Percentiles rank a stretch among this genome's conserved stretches.
Conservation (phyloP, 768 basidiomycete species). For the Serpula lacrymans region DNA sequence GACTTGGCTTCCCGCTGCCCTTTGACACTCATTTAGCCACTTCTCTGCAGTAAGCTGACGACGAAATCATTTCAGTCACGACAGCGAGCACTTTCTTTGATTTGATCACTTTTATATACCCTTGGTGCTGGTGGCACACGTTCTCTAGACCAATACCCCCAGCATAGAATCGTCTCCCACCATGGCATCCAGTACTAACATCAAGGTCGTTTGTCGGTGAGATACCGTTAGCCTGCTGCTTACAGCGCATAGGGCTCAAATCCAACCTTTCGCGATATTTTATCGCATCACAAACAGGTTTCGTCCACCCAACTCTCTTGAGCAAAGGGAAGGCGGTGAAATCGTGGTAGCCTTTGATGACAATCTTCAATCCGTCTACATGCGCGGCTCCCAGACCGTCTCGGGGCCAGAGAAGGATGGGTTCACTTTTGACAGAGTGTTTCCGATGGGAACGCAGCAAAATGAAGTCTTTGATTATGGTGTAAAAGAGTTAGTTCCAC, state of each 20-base stretch:
- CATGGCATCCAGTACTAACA: conserved; percentile 79
- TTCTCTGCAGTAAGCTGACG: conserved; percentile 1
- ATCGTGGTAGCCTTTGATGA: conserved; percentile 89
- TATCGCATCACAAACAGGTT: conserved; percentile 69
- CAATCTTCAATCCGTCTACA: conserved; percentile 76
- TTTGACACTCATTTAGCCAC: conserved; percentile 14
- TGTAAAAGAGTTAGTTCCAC: conserved; percentile 80
- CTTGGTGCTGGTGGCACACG: conserved; percentile 11
- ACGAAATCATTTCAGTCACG: not conserved
- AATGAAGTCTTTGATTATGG: conserved; percentile 98
- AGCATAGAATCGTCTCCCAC: conserved; percentile 32
- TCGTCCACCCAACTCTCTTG: conserved; percentile 91
- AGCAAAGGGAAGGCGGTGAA: conserved; percentile 82
- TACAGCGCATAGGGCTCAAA: not conserved
- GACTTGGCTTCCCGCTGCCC: conserved; percentile 10
- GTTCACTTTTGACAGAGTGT: conserved; percentile 96
- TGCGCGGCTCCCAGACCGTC: conserved; percentile 65
- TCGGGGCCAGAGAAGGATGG: conserved; percentile 94
- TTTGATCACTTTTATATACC: conserved; percentile 11
- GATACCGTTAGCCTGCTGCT: conserved; percentile 28
- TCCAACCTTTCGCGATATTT: not conserved
- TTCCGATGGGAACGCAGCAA: conserved; percentile 89
- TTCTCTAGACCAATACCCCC: conserved; percentile 12
- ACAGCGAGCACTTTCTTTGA: conserved; percentile 10
- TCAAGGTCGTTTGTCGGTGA: conserved; percentile 99